phyloP scores from a whole-genome alignment of 2,329 filamentous ascomycete genomes.

The Metarhizium brunneum region DNA sequence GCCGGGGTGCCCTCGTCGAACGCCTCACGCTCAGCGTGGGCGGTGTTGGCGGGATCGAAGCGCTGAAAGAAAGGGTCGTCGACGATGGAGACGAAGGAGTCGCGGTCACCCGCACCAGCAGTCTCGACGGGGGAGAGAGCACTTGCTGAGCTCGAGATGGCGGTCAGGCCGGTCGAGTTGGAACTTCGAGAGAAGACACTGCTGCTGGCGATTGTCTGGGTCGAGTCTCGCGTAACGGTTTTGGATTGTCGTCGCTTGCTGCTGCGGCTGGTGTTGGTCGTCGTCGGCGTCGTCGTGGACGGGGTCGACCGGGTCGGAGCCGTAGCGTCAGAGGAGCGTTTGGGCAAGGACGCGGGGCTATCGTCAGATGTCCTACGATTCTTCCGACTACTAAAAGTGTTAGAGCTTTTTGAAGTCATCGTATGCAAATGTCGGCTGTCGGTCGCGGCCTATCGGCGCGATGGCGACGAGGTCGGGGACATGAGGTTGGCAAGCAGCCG shows the following conservation, averaged over 20 bases:
- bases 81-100: conserved; percentile 43
- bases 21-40: conserved; percentile 13
- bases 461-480: conserved; percentile 14
- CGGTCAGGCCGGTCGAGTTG: conserved; percentile 4
- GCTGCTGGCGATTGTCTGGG: conserved; percentile 10
- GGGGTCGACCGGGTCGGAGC: neutral
- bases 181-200: conserved; percentile 12
- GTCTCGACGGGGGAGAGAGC: conserved; percentile 15
- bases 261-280: conserved; percentile 3
- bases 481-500: conserved; percentile 11
- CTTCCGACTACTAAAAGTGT: conserved; percentile 11
- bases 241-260: conserved; percentile 8
- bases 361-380: conserved; percentile 14
- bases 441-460: conserved; percentile 21
- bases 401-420: conserved; percentile 13
- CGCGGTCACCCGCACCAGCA: conserved; percentile 22
- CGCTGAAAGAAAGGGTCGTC: conserved; percentile 47
- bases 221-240: conserved; percentile 15
- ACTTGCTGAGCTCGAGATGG: conserved; percentile 7
- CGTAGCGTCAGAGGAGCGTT: conserved; percentile 6
- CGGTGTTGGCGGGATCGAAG: conserved; percentile 25
- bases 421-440: conserved; percentile 10
- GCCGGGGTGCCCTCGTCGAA: conserved; percentile 16
- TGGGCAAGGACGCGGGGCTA: conserved; percentile 5
- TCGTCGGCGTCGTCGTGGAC: conserved; percentile 3